These are phyloP conservation scores for Fusarium sp. DNA, from an alignment of 2,329 filamentous ascomycete genomes.

Conservation along the genomic window DNA sequence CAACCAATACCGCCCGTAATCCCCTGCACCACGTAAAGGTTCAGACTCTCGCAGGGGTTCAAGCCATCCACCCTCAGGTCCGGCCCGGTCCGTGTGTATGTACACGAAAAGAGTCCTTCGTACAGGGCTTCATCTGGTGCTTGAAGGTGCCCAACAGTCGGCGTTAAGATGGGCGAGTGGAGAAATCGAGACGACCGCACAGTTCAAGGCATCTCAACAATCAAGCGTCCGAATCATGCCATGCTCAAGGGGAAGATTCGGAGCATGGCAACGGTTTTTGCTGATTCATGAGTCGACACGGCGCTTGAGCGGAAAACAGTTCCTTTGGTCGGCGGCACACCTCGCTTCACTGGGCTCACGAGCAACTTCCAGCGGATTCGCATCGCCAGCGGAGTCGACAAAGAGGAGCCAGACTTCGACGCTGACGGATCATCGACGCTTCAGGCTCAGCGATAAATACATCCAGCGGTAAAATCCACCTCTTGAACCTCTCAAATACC, in stretches of 20 bases:
- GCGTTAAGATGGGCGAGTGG: conserved; percentile 48
- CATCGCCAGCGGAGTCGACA: conserved; percentile 29
- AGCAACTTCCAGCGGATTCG: conserved; percentile 40
- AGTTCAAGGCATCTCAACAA: conserved; percentile 17
- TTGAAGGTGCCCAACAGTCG: conserved; percentile 46
- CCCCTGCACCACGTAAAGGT: conserved; percentile 50
- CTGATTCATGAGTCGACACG: neutral
- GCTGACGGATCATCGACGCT: conserved; percentile 36
- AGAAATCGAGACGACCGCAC: conserved; percentile 20
- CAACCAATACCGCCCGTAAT: conserved; percentile 38
- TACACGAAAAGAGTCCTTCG: neutral
- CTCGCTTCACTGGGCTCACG: conserved; percentile 36
- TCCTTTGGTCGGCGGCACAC: conserved; percentile 10
- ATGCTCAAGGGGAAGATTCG: neutral
- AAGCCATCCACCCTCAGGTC: conserved; percentile 27
- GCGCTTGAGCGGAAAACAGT: conserved; percentile 15
- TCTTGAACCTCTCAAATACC: neutral
- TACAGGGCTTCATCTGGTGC: conserved; percentile 32
- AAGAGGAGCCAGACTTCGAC: conserved; percentile 16
- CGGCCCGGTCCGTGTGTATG: neutral
- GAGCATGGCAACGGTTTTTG: neutral
- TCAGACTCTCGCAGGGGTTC: conserved; percentile 47
- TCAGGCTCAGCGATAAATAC: conserved; percentile 37
- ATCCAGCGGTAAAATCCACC: conserved; percentile 27
- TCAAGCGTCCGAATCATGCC: neutral